Conservation (phyloP, 768 basidiomycete species). For the Psilocybe sp. region DNA sequence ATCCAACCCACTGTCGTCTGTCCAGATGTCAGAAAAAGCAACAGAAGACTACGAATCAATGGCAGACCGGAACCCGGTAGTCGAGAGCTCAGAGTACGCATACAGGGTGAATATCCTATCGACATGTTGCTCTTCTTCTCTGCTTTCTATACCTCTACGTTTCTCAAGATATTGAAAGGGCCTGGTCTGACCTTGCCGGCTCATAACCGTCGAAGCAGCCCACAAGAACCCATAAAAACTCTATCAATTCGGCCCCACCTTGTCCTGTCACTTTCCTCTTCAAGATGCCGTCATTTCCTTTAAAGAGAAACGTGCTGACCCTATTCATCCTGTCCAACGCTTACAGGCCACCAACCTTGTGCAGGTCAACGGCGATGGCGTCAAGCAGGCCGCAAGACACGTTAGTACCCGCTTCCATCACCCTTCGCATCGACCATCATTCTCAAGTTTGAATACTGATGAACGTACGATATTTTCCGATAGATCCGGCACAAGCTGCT, state of each 20-base stretch:
- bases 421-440: constrained; percentile 2
- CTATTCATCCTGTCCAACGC: not conserved
- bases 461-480: no score
- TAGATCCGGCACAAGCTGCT: constrained; percentile 63
- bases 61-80: constrained; percentile 49
- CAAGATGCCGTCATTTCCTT: constrained; percentile 8
- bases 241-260: not conserved
- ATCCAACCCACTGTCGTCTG: constrained; percentile 26
- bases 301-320: not conserved
- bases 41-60: constrained; percentile 2
- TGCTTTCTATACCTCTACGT: no score
- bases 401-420: constrained; percentile 33
- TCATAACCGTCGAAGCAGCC: not conserved
- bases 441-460: not conserved
- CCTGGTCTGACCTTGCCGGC: not conserved
- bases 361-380: constrained; percentile 55
- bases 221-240: not conserved
- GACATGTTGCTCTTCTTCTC: not conserved
- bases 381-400: constrained; percentile 63
- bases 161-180: no score
- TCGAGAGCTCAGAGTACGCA: constrained; percentile 54
- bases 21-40: constrained; percentile 18
- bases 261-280: not conserved
- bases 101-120: constrained; percentile 41
- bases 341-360: constrained; percentile 59